A percentile compares a stretch with the other conserved stretches of the same genome.
Evolutionary conservation across 495 filamentous ascomycete genomes (phyloP).

Genomic region (Penicillium tannophilum): DNA sequence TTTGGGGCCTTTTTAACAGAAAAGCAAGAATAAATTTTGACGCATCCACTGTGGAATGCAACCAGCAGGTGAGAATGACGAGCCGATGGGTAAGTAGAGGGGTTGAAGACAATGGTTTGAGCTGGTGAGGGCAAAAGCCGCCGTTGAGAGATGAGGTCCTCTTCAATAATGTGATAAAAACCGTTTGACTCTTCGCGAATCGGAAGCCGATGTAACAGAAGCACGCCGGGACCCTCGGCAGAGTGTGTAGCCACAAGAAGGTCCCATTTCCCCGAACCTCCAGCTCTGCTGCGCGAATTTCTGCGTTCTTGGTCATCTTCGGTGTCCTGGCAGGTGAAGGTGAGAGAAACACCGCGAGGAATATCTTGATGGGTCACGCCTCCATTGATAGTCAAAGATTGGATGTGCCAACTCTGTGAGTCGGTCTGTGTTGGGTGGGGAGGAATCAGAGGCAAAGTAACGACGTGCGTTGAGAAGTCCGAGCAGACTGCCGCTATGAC

Average conservation of each 20-base stretch:
- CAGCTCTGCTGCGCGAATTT: slow-evolving; percentile 31
- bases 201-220: slow-evolving; percentile 58
- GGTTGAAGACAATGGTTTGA: slow-evolving; percentile 71
- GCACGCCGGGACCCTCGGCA: slow-evolving; percentile 63
- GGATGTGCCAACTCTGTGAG: slow-evolving; percentile 57
- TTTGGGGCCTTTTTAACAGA: slow-evolving; percentile 31
- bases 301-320: slow-evolving; percentile 31
- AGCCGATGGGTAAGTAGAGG: slow-evolving; percentile 57
- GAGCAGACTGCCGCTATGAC: slow-evolving; percentile 73
- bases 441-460: slow-evolving; percentile 73
- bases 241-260: slow-evolving; percentile 65
- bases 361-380: slow-evolving; percentile 57
- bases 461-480: slow-evolving; percentile 65
- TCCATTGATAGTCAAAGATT: slow-evolving; percentile 54
- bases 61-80: slow-evolving; percentile 66
- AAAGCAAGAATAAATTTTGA: slow-evolving; percentile 64
- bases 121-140: slow-evolving; percentile 67
- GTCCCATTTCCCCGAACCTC: slow-evolving; percentile 45
- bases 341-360: slow-evolving; percentile 68
- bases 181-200: slow-evolving; percentile 34
- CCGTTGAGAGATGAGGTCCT: slow-evolving; percentile 59
- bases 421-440: slow-evolving; percentile 59
- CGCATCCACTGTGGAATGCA: slow-evolving; percentile 65
- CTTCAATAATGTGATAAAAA: slow-evolving; percentile 38
- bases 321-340: slow-evolving; percentile 55